Base-by-base conservation (phyloP, 179 eudicot genomes). In the Sideroxylon spinosum region DNA sequence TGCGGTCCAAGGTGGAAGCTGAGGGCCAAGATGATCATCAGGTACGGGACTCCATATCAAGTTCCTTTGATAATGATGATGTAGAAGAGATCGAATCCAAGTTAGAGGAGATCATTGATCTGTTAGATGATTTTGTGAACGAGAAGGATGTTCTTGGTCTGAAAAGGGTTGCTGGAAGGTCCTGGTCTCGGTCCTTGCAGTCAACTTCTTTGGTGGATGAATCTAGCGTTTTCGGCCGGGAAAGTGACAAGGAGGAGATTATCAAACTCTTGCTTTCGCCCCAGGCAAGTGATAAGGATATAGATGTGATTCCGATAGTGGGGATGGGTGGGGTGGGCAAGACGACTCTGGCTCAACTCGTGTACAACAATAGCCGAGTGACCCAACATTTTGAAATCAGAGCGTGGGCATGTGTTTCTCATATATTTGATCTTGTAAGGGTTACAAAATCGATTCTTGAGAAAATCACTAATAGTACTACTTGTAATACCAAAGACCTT, bases 261-360 rank as follows among this genome's bases (percentile, higher is more conserved):
- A 37, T 68, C 44, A 19, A 68, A 7, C 6, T 37, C 3, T 68
- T 68, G 72, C 49, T 68, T 48, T 16, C 13, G 0, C 32, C 20
- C 19, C 56, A 75, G 7, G 32, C 46, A 16, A 4, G 44, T 10
- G 68, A 11, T 37, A 48, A 72, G 9, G 23, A 48, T 6, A 9
- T 75, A 4, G 17, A 44, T 50, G 76, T 78, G 8, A 22, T 78
- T 22, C 26, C 81, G 0, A 48, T 78, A 0, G 70, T 70, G 6
- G 81, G 81, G 12, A 59, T 78, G 67, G 81, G 81, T 32, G 81
- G 81, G 17, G 3, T 78, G 17, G 81, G 81, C 48, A 78, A 78
- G 52, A 78, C 81, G 13, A 78, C 62, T 14, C 66, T 77, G n/a
- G 73, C 79, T 77, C 79, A 77, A 16, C 64, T 50, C 3, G 53